Conservation (phyloP, 2,329 filamentous ascomycete genomes). For the Aspergillus sp. region DNA sequence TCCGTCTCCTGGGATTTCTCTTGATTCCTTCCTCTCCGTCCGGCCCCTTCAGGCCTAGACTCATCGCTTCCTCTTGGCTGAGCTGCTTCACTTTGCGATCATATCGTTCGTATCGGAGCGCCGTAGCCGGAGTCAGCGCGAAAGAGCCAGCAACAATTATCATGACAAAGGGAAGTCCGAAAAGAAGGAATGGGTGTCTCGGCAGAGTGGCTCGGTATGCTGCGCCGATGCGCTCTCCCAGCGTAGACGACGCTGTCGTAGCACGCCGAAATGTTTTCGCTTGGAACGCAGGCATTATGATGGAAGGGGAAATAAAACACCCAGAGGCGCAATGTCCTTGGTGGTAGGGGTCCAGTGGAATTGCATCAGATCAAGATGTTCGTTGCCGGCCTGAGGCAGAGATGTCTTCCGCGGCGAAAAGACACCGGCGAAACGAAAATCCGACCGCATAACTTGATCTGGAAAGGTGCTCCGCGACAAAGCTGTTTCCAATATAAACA, state of each 20-base stretch:
- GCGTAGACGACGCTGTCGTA: conserved; percentile 46
- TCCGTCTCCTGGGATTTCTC: conserved; percentile 44
- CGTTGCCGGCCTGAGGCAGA: conserved; percentile 1
- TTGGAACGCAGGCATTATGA: conserved; percentile 62
- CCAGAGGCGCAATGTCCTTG: too few species aligned
- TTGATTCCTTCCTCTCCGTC: conserved; percentile 75
- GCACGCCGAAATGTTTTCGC: conserved; percentile 69
- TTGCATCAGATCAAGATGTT: not conserved
- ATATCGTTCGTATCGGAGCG: conserved; percentile 88
- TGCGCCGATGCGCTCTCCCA: conserved; percentile 68
- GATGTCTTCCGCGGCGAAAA: not conserved
- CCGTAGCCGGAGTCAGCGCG: conserved; percentile 89
- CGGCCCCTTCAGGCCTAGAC: conserved; percentile 66
- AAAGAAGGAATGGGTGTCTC: conserved; percentile 83
- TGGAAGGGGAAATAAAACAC: too few species aligned
- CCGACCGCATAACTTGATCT: conserved; percentile 10
- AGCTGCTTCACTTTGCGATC: conserved; percentile 86
- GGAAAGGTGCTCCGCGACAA: conserved; percentile 8
- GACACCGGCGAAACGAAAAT: conserved; percentile 17
- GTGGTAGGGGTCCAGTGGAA: too few species aligned
- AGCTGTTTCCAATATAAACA: conserved; percentile 5
- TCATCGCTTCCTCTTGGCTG: conserved; percentile 81
- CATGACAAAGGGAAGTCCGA: conserved; percentile 87
- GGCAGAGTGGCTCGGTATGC: conserved; percentile 73
- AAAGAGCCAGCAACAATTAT: conserved; percentile 92